Conservation (phyloP, 352 stramenopile species). For the Globisporangium solare region DNA sequence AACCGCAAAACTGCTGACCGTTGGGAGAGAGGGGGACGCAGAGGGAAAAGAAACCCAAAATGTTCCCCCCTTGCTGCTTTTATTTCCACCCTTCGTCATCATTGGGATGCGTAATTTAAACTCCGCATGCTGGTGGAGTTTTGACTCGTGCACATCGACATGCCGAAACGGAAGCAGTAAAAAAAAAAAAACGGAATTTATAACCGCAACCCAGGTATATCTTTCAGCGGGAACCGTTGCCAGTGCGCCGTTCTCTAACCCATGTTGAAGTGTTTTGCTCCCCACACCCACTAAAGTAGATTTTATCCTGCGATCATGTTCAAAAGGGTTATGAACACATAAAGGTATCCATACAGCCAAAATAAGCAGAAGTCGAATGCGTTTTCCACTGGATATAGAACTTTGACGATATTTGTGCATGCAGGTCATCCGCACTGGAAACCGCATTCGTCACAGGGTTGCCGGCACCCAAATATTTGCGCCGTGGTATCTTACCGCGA, state of each 20-base stretch:
- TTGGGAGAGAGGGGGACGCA: constrained; percentile 1
- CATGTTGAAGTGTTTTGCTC: not conserved
- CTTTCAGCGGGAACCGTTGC: not conserved
- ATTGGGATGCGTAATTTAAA: too few relatives aligned
- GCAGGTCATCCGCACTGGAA: too few relatives aligned
- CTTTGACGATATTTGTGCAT: too few relatives aligned
- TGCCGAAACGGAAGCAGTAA: not conserved
- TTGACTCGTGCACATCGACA: too few relatives aligned
- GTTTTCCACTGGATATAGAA: too few relatives aligned
- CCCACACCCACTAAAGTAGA: not conserved
- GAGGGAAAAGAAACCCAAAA: not conserved
- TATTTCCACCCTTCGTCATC: not conserved
- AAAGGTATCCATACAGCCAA: too few relatives aligned
- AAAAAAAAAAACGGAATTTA: not conserved
- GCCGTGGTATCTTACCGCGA: not conserved
- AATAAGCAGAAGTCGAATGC: too few relatives aligned
- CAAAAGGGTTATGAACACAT: too few relatives aligned
- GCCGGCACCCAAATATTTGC: too few relatives aligned
- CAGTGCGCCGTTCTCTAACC: not conserved
- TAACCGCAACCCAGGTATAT: not conserved
- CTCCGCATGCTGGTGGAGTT: too few relatives aligned
- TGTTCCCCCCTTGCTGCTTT: not conserved
- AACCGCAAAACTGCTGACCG: constrained; percentile 9
- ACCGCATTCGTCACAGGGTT: too few relatives aligned
- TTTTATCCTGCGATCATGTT: too few relatives aligned